Percentiles rank a stretch among this genome's conserved stretches.
These are phyloP conservation scores for Arachis stenosperma DNA, from an alignment of 306 rosid genomes.

Conservation along the genomic window DNA sequence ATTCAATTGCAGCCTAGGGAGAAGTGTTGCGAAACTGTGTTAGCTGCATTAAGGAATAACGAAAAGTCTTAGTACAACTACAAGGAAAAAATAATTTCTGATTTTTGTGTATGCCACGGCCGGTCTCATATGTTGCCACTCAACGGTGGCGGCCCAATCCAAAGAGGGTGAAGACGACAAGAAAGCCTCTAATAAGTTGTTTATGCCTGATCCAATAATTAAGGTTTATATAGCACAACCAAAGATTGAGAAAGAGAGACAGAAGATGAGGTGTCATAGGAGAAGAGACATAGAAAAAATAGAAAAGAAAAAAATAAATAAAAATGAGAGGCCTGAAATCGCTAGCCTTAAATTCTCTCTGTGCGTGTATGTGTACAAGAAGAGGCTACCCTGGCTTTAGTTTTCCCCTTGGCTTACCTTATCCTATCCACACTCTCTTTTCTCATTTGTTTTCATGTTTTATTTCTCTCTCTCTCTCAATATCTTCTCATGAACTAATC, in stretches of 20 bases:
- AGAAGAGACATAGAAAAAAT: neutral
- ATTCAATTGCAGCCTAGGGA: too few species aligned
- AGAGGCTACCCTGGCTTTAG: constrained; percentile 29
- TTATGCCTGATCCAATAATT: constrained; percentile 15
- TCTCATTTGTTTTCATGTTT: neutral
- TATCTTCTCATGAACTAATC: constrained; percentile 34
- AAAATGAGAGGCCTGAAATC: constrained; percentile 77
- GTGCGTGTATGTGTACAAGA: constrained; percentile 19
- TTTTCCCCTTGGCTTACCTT: constrained; percentile 64
- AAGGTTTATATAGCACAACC: neutral
- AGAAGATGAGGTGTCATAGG: neutral
- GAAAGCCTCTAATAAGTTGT: neutral
- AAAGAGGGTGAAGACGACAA: constrained; percentile 34
- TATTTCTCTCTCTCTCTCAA: constrained; percentile 11
- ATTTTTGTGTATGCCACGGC: neutral
- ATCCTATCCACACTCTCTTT: constrained; percentile 62
- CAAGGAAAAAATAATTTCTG: too few species aligned
- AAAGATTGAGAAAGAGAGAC: neutral
- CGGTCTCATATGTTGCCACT: constrained; percentile 3
- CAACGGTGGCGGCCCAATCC: constrained; percentile 38
- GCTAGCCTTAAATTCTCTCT: constrained; percentile 47
- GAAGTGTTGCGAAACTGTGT: too few species aligned
- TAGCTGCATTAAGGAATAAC: too few species aligned
- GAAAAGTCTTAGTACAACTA: too few species aligned
- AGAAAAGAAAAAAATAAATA: too few species aligned